Conservation (phyloP, 2,329 filamentous ascomycete species). For the Cordyceps javanica region DNA sequence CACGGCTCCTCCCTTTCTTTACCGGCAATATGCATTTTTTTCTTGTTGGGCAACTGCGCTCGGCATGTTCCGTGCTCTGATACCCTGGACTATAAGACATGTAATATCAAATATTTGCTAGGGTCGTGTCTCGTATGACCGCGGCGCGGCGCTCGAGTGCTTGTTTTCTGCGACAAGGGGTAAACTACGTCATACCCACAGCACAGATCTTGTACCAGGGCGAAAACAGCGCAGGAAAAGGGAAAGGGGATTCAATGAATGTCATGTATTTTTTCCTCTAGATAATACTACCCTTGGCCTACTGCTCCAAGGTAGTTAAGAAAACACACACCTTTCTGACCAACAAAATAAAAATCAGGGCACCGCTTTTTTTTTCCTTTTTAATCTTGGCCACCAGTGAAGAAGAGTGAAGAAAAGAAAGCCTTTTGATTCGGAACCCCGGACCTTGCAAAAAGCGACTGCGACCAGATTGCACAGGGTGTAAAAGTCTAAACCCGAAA, state of each 20-base stretch:
- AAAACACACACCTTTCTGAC: not conserved
- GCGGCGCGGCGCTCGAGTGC: not conserved
- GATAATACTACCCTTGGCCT: too few species aligned
- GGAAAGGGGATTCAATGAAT: not conserved
- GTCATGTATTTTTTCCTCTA: not conserved
- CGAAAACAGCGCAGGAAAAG: conserved; percentile 1
- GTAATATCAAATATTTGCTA: not conserved
- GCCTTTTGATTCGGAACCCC: not conserved
- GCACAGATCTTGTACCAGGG: not conserved
- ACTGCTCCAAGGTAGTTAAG: not conserved
- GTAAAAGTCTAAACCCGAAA: not conserved
- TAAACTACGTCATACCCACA: conserved; percentile 7
- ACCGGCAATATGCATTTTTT: too few species aligned
- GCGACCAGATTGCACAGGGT: not conserved
- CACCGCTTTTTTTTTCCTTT: not conserved
- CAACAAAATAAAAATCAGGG: not conserved
- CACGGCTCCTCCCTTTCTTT: too few species aligned
- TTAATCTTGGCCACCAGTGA: not conserved
- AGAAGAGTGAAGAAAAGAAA: not conserved
- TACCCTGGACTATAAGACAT: not conserved
- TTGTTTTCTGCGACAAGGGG: not conserved
- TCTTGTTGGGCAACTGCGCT: not conserved
- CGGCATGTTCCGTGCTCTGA: not conserved
- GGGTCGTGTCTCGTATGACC: not conserved
- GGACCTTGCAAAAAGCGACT: not conserved